A percentile compares a stretch with the other conserved stretches of the same genome.
Evolutionary conservation across 345 rosid species (phyloP).

Genomic region (Populus pruinosa): DNA sequence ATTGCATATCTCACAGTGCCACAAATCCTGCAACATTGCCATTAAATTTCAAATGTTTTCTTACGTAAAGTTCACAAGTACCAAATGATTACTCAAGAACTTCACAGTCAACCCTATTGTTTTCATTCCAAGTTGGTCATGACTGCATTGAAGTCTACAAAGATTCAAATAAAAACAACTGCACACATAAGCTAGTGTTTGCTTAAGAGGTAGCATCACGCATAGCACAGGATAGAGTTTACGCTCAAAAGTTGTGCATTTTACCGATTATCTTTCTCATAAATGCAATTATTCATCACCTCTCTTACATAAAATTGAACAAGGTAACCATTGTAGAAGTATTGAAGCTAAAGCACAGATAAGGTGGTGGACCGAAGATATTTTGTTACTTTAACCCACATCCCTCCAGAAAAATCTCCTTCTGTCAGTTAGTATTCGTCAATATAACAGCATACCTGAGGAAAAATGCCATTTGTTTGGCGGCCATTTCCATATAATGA

Average conservation of each 20-base stretch:
- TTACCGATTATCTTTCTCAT: neutral
- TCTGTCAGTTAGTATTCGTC: neutral
- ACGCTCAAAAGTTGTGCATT: neutral
- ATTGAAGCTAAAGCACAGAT: neutral
- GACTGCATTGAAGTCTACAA: neutral
- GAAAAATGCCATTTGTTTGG: slow-evolving; percentile 90
- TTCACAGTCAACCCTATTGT: neutral
- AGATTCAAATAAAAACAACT: neutral
- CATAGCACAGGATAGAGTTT: too few relatives aligned
- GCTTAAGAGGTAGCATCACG: neutral
- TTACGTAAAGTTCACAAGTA: neutral
- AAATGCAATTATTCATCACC: neutral
- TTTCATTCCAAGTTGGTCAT: neutral
- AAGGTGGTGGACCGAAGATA: neutral
- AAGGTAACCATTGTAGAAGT: neutral
- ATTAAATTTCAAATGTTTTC: neutral
- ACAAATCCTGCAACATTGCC: slow-evolving; percentile 67
- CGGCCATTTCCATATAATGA: slow-evolving; percentile 97
- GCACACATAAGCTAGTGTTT: neutral
- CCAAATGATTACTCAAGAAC: neutral
- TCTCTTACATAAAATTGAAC: neutral
- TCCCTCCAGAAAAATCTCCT: neutral
- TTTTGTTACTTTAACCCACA: neutral
- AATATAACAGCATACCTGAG: slow-evolving; percentile 64
- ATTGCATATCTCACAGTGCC: slow-evolving; percentile 98